Conservation (phyloP, 257 asterid genomes). For the Rubia yunnanensis region DNA sequence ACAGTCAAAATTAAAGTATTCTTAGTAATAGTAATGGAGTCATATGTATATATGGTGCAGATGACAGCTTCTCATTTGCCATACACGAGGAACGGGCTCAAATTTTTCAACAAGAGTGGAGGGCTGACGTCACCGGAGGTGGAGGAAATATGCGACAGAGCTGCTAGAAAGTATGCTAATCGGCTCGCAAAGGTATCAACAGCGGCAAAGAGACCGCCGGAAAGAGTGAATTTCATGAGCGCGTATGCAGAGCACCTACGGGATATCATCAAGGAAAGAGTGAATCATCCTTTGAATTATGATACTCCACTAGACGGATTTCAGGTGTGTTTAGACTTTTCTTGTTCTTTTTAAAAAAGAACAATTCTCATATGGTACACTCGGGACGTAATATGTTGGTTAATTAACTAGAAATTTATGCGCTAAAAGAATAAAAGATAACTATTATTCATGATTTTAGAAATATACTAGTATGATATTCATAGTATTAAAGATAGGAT, state of each 20-base stretch:
- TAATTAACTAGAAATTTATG: too few species aligned
- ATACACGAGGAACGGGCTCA: slow-evolving; percentile 79
- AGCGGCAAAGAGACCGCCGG: slow-evolving; percentile 27
- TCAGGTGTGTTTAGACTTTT: slow-evolving; percentile 35
- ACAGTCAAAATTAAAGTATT: too few species aligned
- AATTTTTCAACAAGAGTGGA: slow-evolving; percentile 73
- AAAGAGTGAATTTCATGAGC: slow-evolving; percentile 67
- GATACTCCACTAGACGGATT: slow-evolving; percentile 69
- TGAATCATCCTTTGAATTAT: slow-evolving; percentile 69
- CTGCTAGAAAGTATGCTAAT: slow-evolving; percentile 66
- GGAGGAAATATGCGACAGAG: slow-evolving; percentile 69
- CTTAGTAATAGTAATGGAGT: background rate
- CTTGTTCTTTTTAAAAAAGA: too few species aligned
- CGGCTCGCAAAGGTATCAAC: slow-evolving; percentile 61
- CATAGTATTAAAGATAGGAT: too few species aligned
- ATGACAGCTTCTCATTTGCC: slow-evolving; percentile 99
- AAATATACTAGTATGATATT: too few species aligned
- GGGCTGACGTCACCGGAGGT: slow-evolving; percentile 75
- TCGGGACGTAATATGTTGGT: too few species aligned
- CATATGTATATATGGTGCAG: slow-evolving; percentile 22
- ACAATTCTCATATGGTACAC: too few species aligned
- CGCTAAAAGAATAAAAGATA: too few species aligned
- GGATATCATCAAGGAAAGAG: slow-evolving; percentile 57
- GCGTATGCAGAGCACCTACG: slow-evolving; percentile 59
- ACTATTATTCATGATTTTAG: too few species aligned